Conservation (phyloP, 1,139 yeast species). For the Yarrowia galli region DNA sequence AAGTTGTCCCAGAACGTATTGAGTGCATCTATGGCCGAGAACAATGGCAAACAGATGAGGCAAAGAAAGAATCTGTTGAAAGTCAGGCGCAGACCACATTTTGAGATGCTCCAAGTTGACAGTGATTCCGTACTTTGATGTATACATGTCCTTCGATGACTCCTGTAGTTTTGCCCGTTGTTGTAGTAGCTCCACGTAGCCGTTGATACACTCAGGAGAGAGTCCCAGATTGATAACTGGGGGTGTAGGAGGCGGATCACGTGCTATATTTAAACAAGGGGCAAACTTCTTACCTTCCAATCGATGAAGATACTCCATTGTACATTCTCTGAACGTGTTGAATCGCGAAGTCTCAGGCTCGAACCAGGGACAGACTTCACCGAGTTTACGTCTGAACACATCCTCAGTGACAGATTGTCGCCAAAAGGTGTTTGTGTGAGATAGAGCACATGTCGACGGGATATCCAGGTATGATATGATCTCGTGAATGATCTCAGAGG, state of each 20-base stretch:
- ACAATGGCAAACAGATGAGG: background rate
- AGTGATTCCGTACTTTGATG: background rate
- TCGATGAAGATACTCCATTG: background rate
- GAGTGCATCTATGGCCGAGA: background rate
- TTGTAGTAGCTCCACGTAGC: background rate
- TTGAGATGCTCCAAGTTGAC: background rate
- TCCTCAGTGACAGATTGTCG: background rate
- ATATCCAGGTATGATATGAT: background rate
- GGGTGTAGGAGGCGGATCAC: no score
- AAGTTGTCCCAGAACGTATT: background rate
- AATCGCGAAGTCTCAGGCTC: background rate
- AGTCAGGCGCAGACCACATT: background rate
- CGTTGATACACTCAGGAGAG: background rate
- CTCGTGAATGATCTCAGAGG: background rate
- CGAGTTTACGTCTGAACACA: background rate
- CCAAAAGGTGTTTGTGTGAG: background rate
- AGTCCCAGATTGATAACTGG: background rate
- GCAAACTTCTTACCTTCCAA: background rate
- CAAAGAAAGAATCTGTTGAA: background rate
- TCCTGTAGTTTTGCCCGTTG: background rate
- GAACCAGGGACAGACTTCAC: background rate
- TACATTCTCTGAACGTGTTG: background rate
- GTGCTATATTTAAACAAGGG: no score
- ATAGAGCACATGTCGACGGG: background rate
- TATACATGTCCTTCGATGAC: background rate